These are phyloP conservation scores for Mycena polygramma DNA, from an alignment of 768 basidiomycete genomes.

Conservation along the genomic window DNA sequence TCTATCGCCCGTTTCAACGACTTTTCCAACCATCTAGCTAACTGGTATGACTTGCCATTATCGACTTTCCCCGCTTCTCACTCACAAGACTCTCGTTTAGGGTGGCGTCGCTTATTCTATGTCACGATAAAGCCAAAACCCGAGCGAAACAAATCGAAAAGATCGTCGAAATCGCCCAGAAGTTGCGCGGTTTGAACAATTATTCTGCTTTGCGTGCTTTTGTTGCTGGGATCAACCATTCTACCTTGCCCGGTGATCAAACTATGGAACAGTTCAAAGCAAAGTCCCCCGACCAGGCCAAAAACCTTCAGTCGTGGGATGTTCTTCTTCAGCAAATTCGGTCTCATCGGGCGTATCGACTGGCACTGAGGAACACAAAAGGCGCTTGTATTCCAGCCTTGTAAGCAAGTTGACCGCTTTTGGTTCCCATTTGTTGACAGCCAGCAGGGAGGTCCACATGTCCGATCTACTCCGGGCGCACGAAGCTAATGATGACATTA, in stretches of 20 bases:
- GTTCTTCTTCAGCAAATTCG: slow-evolving; percentile 85
- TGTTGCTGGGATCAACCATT: slow-evolving; percentile 92
- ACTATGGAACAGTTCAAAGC: slow-evolving; percentile 81
- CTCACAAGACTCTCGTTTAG: slow-evolving; percentile 54
- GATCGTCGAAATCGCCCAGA: slow-evolving; percentile 86
- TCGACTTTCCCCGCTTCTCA: neutral
- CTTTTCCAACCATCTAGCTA: slow-evolving; percentile 86
- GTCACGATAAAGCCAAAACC: slow-evolving; percentile 81
- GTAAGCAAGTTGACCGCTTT: slow-evolving; percentile 55
- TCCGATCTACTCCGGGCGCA: slow-evolving; percentile 91
- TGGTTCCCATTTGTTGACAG: slow-evolving; percentile 17
- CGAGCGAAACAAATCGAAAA: slow-evolving; percentile 90
- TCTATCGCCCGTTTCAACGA: slow-evolving; percentile 81
- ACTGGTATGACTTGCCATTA: slow-evolving; percentile 68
- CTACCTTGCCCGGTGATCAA: slow-evolving; percentile 82
- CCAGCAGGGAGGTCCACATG: slow-evolving; percentile 87
- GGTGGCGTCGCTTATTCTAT: slow-evolving; percentile 92
- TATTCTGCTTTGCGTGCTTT: slow-evolving; percentile 94
- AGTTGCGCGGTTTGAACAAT: slow-evolving; percentile 87
- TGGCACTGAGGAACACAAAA: slow-evolving; percentile 88
- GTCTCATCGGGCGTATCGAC: slow-evolving; percentile 91
- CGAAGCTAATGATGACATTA: slow-evolving; percentile 84
- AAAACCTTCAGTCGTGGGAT: slow-evolving; percentile 86
- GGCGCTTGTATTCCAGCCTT: slow-evolving; percentile 90
- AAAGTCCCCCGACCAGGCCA: slow-evolving; percentile 76